Evolutionary conservation across 805 yeast species (phyloP).

Genomic region (Teunomyces kruisii): DNA sequence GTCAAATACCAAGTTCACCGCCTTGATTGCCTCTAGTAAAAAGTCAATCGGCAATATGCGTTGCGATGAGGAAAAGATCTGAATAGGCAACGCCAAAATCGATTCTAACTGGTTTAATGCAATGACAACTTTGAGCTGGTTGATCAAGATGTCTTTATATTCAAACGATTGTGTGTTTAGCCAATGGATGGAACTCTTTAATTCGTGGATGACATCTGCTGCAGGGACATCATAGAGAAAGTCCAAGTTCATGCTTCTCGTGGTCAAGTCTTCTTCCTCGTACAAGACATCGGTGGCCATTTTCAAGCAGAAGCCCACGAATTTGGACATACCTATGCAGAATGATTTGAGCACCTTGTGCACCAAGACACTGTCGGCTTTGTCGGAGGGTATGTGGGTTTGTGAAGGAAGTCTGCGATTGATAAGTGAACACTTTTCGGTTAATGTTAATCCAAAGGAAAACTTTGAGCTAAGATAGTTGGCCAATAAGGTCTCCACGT

Average conservation of each 20-base stretch:
- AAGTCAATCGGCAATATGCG: conserved; percentile 10
- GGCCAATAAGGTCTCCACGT: conserved; percentile 58
- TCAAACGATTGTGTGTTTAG: conserved; percentile 19
- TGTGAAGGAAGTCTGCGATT: conserved; percentile 5
- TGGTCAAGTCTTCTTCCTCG: conserved; percentile 75
- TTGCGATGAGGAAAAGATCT: conserved; percentile 3
- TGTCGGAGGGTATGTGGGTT: conserved; percentile 2
- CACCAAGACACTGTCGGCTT: conserved; percentile 31
- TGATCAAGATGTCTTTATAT: conserved; percentile 8
- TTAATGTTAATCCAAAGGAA: background rate
- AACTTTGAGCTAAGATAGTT: background rate
- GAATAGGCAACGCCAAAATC: conserved; percentile 16
- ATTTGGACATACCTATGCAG: conserved; percentile 52
- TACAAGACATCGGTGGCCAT: conserved; percentile 60
- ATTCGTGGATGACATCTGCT: conserved; percentile 21
- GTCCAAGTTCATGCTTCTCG: conserved; percentile 56
- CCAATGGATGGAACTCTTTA: conserved; percentile 37
- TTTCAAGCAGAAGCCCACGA: conserved; percentile 47
- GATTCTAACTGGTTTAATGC: conserved; percentile 27
- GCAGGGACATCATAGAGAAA: conserved; percentile 25
- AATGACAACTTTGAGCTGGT: conserved; percentile 27
- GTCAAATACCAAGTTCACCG: conserved; percentile 4
- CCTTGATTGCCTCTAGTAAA: conserved; percentile 16
- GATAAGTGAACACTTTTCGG: conserved; percentile 5
- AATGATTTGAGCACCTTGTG: conserved; percentile 53